phyloP scores from a whole-genome alignment of 495 filamentous ascomycete genomes.

The Xylona heveae region DNA sequence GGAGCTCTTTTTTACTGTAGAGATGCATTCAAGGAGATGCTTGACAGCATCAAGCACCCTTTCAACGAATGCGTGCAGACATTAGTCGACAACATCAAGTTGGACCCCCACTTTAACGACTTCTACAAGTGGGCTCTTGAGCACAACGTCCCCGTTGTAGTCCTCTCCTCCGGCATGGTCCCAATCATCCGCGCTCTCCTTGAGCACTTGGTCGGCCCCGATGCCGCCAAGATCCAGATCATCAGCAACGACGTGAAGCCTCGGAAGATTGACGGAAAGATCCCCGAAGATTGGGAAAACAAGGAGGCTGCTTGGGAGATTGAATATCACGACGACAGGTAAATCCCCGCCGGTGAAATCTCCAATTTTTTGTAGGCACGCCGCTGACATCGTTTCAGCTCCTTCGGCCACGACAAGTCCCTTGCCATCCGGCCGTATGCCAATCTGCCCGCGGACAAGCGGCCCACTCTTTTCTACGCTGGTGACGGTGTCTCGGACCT shows the following conservation, averaged over 20 bases:
- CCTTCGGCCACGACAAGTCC: slow-evolving; percentile 87
- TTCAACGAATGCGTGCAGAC: slow-evolving; percentile 59
- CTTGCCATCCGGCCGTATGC: slow-evolving; percentile 70
- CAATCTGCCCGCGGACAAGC: slow-evolving; percentile 34
- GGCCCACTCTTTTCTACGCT: slow-evolving; percentile 70
- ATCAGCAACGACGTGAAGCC: slow-evolving; percentile 58
- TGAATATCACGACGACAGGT: slow-evolving; percentile 72
- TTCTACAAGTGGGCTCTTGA: slow-evolving; percentile 65
- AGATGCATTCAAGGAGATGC: slow-evolving; percentile 73
- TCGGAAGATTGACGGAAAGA: no score
- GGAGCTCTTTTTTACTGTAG: slow-evolving; percentile 13
- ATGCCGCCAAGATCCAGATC: slow-evolving; percentile 56
- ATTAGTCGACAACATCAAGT: slow-evolving; percentile 59
- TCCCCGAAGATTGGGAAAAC: slow-evolving; percentile 55
- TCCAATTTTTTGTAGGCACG: slow-evolving; percentile 7
- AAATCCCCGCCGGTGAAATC: slow-evolving; percentile 3
- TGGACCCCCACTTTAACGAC: slow-evolving; percentile 67
- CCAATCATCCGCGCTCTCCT: slow-evolving; percentile 77
- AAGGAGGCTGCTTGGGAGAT: slow-evolving; percentile 70
- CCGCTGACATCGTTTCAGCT: slow-evolving; percentile 25
- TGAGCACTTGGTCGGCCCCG: slow-evolving; percentile 50
- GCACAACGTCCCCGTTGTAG: slow-evolving; percentile 78
- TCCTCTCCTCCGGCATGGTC: slow-evolving; percentile 76
- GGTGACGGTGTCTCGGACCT: slow-evolving; percentile 83
- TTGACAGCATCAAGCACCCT: slow-evolving; percentile 56